Evolutionary conservation across 1,284 basidiomycete genomes (phyloP).

Genomic region (Mycena citricolor): DNA sequence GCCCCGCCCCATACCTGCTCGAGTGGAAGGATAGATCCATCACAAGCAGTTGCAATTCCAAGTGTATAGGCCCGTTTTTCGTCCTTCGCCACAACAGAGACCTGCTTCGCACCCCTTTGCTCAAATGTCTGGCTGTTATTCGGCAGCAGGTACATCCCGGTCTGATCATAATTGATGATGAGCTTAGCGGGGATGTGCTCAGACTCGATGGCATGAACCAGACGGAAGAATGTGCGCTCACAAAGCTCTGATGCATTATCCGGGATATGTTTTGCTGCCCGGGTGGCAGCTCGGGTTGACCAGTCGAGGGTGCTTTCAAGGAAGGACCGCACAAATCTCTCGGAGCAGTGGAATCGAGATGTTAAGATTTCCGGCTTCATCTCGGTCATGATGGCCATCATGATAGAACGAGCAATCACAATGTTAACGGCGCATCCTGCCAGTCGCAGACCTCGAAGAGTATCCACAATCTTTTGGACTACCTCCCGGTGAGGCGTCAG

Average conservation of each 20-base stretch:
- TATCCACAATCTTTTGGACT: not conserved
- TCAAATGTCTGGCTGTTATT: constrained; percentile 25
- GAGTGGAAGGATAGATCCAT: not conserved
- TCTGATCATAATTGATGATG: constrained; percentile 28
- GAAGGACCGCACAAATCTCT: constrained; percentile 1
- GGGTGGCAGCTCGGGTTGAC: constrained; percentile 19
- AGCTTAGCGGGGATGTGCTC: constrained; percentile 26
- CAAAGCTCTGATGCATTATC: constrained; percentile 24
- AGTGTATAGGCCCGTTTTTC: constrained; percentile 33
- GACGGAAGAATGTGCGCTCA: constrained; percentile 25
- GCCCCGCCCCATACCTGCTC: constrained; percentile 6
- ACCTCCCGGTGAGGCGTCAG: constrained; percentile 1
- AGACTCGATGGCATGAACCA: constrained; percentile 23
- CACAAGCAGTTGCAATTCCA: not conserved
- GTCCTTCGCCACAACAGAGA: constrained; percentile 28
- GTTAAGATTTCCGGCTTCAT: not conserved
- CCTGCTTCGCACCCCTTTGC: constrained; percentile 26
- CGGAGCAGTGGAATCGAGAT: constrained; percentile 1
- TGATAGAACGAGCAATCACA: not conserved
- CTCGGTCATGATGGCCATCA: constrained; percentile 5
- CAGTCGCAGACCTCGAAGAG: not conserved
- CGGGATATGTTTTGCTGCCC: constrained; percentile 26
- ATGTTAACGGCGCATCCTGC: constrained; percentile 5
- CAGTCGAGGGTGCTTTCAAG: constrained; percentile 22
- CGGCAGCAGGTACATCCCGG: constrained; percentile 23